Conservation (phyloP, 1,284 basidiomycete species). For the Fomitopsis betulina region DNA sequence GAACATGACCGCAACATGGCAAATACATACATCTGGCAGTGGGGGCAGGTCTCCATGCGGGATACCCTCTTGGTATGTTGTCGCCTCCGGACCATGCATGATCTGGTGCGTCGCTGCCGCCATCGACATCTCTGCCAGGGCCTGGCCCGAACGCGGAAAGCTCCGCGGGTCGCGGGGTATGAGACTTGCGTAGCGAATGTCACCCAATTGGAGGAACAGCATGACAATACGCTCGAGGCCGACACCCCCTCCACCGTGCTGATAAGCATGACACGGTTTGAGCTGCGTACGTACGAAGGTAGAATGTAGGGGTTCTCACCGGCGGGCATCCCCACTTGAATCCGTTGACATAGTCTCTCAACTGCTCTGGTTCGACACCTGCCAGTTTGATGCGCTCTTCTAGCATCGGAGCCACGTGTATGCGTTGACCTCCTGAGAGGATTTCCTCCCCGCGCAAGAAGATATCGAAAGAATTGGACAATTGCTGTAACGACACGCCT, state of each 20-base stretch:
- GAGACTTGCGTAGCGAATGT: slow-evolving; percentile 60
- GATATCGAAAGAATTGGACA: slow-evolving; percentile 74
- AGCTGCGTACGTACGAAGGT: neutral
- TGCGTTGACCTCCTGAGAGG: slow-evolving; percentile 65
- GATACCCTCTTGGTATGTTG: slow-evolving; percentile 24
- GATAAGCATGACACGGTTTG: neutral
- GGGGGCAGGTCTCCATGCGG: slow-evolving; percentile 28
- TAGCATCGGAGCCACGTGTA: slow-evolving; percentile 56
- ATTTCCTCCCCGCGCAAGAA: slow-evolving; percentile 76
- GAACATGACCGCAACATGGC: neutral
- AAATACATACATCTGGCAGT: slow-evolving; percentile 27
- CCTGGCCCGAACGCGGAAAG: slow-evolving; percentile 28
- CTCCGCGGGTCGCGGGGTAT: slow-evolving; percentile 63
- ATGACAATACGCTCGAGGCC: slow-evolving; percentile 63
- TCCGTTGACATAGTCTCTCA: slow-evolving; percentile 63
- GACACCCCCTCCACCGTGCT: slow-evolving; percentile 29
- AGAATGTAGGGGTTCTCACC: slow-evolving; percentile 15
- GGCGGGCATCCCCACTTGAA: slow-evolving; percentile 66
- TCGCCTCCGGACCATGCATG: slow-evolving; percentile 27
- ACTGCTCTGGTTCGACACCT: slow-evolving; percentile 46
- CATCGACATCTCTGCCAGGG: slow-evolving; percentile 23
- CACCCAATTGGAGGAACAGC: slow-evolving; percentile 58
- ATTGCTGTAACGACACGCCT: slow-evolving; percentile 14
- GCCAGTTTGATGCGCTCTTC: slow-evolving; percentile 52
- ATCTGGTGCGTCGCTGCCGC: slow-evolving; percentile 24